phyloP scores from a whole-genome alignment of 225 moss, liverwort and hornwort genomes.

The Takakia lepidozioides region DNA sequence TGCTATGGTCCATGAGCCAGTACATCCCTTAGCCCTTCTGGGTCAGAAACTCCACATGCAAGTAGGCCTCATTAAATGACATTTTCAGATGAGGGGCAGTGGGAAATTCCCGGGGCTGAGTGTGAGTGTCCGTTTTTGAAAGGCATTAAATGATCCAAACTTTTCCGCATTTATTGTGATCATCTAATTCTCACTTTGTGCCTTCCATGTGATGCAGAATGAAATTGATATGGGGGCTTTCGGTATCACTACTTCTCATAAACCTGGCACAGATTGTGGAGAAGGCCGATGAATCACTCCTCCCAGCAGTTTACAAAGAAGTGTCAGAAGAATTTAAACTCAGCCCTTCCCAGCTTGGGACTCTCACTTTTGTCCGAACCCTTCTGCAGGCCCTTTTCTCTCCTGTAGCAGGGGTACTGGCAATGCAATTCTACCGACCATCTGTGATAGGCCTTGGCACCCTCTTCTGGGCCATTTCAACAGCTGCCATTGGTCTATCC shows the following conservation, averaged over 20 bases:
- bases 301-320: constrained; percentile 97
- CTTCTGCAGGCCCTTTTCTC: constrained; percentile 80
- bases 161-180: no score
- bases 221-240: constrained; percentile 52
- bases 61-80: no score
- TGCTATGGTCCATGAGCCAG: no score
- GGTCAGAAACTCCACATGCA: no score
- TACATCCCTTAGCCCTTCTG: no score
- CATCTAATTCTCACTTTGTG: no score
- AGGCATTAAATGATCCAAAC: no score
- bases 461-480: constrained; percentile 85
- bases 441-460: constrained; percentile 93
- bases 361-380: constrained; percentile 83
- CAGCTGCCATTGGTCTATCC: constrained; percentile 75
- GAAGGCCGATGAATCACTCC: constrained; percentile 77
- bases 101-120: no score
- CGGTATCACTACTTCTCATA: constrained; percentile 68
- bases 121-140: no score
- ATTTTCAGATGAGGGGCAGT: no score
- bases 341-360: constrained; percentile 84
- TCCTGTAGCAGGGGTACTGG: constrained; percentile 83
- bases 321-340: constrained; percentile 81
- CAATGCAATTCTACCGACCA: constrained; percentile 86
- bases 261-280: constrained; percentile 85
- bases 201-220: constrained; percentile 46